Evolutionary conservation across 306 rosid genomes (phyloP).

Genomic region (Vigna hirtella): DNA sequence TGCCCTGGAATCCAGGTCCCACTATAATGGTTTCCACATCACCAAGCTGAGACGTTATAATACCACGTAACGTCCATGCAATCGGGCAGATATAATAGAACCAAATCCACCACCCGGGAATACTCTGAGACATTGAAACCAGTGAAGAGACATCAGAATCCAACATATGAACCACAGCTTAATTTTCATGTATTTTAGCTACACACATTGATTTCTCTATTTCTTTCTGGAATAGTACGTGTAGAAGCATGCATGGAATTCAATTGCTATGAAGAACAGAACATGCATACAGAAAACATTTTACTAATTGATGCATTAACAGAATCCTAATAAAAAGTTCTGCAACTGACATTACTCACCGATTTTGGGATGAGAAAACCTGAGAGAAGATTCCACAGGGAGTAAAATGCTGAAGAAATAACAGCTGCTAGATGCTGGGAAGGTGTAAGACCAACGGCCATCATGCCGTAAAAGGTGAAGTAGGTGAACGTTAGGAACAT

Average conservation of each 20-base stretch:
- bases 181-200: background rate
- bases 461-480: slow-evolving; percentile 96
- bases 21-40: slow-evolving; percentile 65
- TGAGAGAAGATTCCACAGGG: slow-evolving; percentile 94
- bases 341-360: slow-evolving; percentile 57
- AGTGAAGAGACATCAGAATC: slow-evolving; percentile 13
- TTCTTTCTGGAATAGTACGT: background rate
- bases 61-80: slow-evolving; percentile 90
- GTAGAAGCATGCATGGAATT: background rate
- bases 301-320: slow-evolving; percentile 15
- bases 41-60: slow-evolving; percentile 89
- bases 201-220: background rate
- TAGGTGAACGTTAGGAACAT: slow-evolving; percentile 96
- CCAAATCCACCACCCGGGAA: slow-evolving; percentile 96
- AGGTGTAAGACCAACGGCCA: slow-evolving; percentile 90
- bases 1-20: slow-evolving; percentile 78
- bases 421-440: slow-evolving; percentile 84
- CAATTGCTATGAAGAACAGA: background rate
- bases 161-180: background rate
- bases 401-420: slow-evolving; percentile 91
- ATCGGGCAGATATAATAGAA: slow-evolving; percentile 87
- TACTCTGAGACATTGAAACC: slow-evolving; percentile 51
- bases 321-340: background rate
- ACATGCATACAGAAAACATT: background rate
- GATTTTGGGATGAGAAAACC: slow-evolving; percentile 92